phyloP scores from a whole-genome alignment of 208 protist species.

The Leishmania amazonensis region DNA sequence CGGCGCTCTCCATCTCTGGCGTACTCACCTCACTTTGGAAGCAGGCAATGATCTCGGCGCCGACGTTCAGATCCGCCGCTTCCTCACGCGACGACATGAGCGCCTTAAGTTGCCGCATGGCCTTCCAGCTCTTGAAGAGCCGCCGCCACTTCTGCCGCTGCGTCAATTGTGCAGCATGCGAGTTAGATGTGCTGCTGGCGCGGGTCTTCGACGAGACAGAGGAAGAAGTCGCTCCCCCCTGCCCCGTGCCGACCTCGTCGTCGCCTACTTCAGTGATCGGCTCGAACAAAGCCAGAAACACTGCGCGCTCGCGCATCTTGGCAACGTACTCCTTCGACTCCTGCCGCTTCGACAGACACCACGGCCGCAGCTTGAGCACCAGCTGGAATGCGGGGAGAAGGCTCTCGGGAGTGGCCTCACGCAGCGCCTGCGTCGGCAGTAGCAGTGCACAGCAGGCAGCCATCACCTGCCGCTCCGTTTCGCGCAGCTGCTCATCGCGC shows the following conservation, averaged over 20 bases:
- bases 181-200: not conserved
- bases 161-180: slow-evolving; percentile 27
- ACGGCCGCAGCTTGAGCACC: slow-evolving; percentile 75
- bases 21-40: slow-evolving; percentile 66
- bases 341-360: slow-evolving; percentile 81
- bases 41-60: slow-evolving; percentile 62
- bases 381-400: slow-evolving; percentile 62
- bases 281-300: slow-evolving; percentile 87
- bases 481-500: slow-evolving; percentile 69
- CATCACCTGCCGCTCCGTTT: slow-evolving; percentile 82
- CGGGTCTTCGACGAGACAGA: not conserved
- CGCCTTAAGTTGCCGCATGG: slow-evolving; percentile 68
- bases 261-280: slow-evolving; percentile 25
- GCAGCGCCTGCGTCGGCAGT: slow-evolving; percentile 58
- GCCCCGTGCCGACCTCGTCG: slow-evolving; percentile 5
- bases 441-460: slow-evolving; percentile 81
- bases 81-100: slow-evolving; percentile 70
- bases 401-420: slow-evolving; percentile 41
- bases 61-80: slow-evolving; percentile 33
- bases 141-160: slow-evolving; percentile 72
- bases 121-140: slow-evolving; percentile 88
- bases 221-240: not conserved
- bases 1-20: slow-evolving; percentile 50
- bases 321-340: slow-evolving; percentile 57
- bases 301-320: slow-evolving; percentile 59